A percentile compares a stretch with the other conserved stretches of the same genome.
Conservation (phyloP, 108 stramenopile species). For the Cyclotella atomus region DNA sequence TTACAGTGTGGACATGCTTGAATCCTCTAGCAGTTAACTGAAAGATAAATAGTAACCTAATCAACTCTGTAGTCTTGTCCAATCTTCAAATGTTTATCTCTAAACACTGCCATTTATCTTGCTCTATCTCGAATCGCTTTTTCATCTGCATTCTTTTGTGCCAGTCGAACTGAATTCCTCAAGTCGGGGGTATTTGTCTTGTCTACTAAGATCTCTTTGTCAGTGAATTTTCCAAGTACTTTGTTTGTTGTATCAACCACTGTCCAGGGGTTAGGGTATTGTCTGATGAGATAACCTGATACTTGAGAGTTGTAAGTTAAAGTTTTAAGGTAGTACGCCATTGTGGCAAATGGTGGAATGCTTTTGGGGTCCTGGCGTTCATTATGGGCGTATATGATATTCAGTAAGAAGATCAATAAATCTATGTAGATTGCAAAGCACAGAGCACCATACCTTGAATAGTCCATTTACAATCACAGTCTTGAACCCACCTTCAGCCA, state of each 20-base stretch:
- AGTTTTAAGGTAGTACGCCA: slow-evolving; percentile 81
- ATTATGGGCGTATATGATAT: background rate
- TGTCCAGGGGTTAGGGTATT: slow-evolving; percentile 67
- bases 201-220: slow-evolving; percentile 63
- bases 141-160: slow-evolving; percentile 72
- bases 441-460: slow-evolving; percentile 63
- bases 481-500: slow-evolving; percentile 45
- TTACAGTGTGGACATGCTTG: too few species aligned
- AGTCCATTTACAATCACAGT: slow-evolving; percentile 77
- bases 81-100: too few species aligned
- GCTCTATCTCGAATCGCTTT: slow-evolving; percentile 60
- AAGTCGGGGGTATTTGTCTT: slow-evolving; percentile 80
- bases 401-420: background rate
- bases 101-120: background rate
- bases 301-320: slow-evolving; percentile 85
- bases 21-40: too few species aligned
- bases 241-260: slow-evolving; percentile 53
- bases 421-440: background rate
- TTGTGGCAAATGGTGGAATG: slow-evolving; percentile 61
- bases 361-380: slow-evolving; percentile 53
- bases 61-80: too few species aligned
- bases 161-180: slow-evolving; percentile 56
- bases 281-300: slow-evolving; percentile 65
- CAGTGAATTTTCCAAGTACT: slow-evolving; percentile 51
- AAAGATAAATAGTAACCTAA: too few species aligned